Evolutionary conservation across 2,329 filamentous ascomycete species (phyloP).

Genomic region (Arachnopeziza araneosa): DNA sequence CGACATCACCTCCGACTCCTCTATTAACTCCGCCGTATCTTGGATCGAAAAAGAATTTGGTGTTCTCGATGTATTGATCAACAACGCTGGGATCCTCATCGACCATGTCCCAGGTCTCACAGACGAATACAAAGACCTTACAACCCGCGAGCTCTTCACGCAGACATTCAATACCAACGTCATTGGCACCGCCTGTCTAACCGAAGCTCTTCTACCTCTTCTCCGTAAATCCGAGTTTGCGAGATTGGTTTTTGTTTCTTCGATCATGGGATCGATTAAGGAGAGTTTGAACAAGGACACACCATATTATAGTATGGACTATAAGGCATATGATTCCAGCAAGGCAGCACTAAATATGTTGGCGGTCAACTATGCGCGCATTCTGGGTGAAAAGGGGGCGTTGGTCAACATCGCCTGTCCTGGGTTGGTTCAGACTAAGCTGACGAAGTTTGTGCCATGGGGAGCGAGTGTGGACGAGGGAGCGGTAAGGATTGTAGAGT

Average conservation of each 20-base stretch:
- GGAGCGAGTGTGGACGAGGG: constrained; percentile 18
- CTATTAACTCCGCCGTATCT: constrained; percentile 7
- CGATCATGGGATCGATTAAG: constrained; percentile 16
- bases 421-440: neutral
- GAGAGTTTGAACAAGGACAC: constrained; percentile 8
- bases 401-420: constrained; percentile 20
- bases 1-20: constrained; percentile 12
- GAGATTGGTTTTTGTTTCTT: constrained; percentile 26
- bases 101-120: neutral
- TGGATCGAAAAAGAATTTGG: constrained; percentile 7
- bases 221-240: constrained; percentile 26
- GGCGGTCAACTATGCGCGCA: constrained; percentile 25
- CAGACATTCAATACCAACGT: constrained; percentile 29
- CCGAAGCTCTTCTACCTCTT: constrained; percentile 30
- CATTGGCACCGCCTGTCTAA: constrained; percentile 25
- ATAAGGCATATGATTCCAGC: constrained; percentile 20
- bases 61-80: constrained; percentile 16
- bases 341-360: constrained; percentile 29
- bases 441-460: constrained; percentile 6
- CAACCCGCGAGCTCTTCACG: constrained; percentile 14
- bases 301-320: constrained; percentile 11
- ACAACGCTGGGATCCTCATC: constrained; percentile 15
- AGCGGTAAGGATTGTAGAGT: constrained; percentile 20
- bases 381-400: constrained; percentile 16
- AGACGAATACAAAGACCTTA: neutral